Evolutionary conservation across 148 eudicot species (phyloP), one percentile per base, ranked within the genome.

Genomic region (Beta vulgaris): DNA sequence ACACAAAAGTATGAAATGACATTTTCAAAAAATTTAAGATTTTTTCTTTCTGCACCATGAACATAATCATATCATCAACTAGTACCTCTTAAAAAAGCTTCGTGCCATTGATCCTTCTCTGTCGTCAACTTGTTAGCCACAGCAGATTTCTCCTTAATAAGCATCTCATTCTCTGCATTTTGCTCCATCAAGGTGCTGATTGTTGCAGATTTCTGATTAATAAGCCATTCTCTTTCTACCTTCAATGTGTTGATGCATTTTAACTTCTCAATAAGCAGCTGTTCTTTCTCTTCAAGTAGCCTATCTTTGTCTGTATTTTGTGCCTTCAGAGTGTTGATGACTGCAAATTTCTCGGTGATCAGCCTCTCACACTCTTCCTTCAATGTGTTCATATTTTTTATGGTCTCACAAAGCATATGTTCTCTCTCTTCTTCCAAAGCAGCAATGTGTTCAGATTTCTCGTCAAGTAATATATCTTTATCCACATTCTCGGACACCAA

Each of bases 41-140:
- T n/a, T n/a, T n/a, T 40, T 8, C 46, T 34, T 26, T 26, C 26
- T 40, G 21, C 39, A 44, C 37, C 21, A 29, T 29, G n/a, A 18
- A 4, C n/a, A 39, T 4, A 21, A n/a, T 25, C 14, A 32, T 60
- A 21, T 21, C 23, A 15, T 23, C 31, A 8, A 2, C 4, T 57
- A 18, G 16, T 62, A 75, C 83, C 83, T 62, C 16, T 71, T 4
- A 62, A 49, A 32, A 49, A 75, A 71, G 79, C 79, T 62, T 48
- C 76, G 61, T 62, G 13, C 49, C 32, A 55, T 8, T 71, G 39
- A 39, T 75, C 55, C 26, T 62, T 79, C 64, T 74, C 82, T 34
- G 6, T 58, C 82, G 40, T 61, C 44, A 79, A 65, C 36, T 63
- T 62, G 31, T 39, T 69, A 32, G 51, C 15, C 65, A 31, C 65